Conservation (phyloP, 768 basidiomycete genomes). For the Hortiboletus flavorubellus region DNA sequence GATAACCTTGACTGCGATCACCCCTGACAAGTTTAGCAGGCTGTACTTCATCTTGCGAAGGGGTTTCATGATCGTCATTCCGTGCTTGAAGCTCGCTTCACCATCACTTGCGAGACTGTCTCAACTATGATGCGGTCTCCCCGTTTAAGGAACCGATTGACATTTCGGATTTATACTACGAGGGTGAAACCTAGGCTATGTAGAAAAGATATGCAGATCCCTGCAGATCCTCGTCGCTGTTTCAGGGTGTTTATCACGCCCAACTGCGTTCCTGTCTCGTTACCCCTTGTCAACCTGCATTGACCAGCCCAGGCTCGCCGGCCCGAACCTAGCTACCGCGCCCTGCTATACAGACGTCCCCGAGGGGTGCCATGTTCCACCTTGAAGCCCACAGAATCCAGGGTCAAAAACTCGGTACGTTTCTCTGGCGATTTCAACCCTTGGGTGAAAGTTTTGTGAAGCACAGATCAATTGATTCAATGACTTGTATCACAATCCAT, state of each 20-base stretch:
- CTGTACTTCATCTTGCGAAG: slow-evolving; percentile 22
- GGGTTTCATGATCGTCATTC: not conserved
- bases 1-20: slow-evolving; percentile 7
- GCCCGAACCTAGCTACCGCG: not conserved
- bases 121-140: slow-evolving; percentile 21
- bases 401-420: slow-evolving; percentile 3
- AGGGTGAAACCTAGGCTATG: slow-evolving; percentile 5
- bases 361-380: not conserved
- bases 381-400: slow-evolving; percentile 1
- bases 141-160: slow-evolving; percentile 3
- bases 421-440: slow-evolving; percentile 10
- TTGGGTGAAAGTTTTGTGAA: slow-evolving; percentile 1
- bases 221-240: slow-evolving; percentile 23
- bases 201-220: slow-evolving; percentile 13
- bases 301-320: not conserved
- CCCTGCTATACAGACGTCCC: not conserved
- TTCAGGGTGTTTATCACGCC: slow-evolving; percentile 16
- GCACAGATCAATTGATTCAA: slow-evolving; percentile 1
- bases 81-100: slow-evolving; percentile 2
- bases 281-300: slow-evolving; percentile 1
- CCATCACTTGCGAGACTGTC: slow-evolving; percentile 14
- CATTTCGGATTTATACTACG: slow-evolving; percentile 17
- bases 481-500: not conserved
- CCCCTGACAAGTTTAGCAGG: not conserved
- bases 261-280: slow-evolving; percentile 20